Evolutionary conservation across 257 asterid genomes (phyloP), one percentile per base, ranked within the genome.

Genomic region (Craterostigma plantagineum): DNA sequence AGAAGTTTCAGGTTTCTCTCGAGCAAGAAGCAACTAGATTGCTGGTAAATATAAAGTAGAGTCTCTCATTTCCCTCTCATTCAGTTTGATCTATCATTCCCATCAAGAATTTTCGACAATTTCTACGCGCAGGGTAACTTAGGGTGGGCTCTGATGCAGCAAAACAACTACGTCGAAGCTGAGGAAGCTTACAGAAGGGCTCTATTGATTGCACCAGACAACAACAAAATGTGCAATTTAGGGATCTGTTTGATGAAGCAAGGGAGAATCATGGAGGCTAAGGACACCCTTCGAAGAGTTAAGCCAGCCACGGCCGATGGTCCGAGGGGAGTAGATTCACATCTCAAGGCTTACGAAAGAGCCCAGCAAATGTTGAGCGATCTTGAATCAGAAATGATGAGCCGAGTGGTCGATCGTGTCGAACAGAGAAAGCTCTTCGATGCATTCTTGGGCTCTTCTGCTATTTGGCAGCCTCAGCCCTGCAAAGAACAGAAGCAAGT

Each of bases 141-240:
- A 49, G 99, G 99, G 16, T 90, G 99, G 99, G 99, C 99, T 1
- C 30, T 83, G 64, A 90, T 90, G 99, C 99, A 90, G 66, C 92
- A 83, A 43, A 75, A 64, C 74, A 90, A 79, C 56, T 79, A 83
- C 67, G 43, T 68, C 0, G 94, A 83, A 53, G 99, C 99, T 0
- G 99, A 90, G 48, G 94, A 77, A 33, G 92, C 95, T 0, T 90
- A 90, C 34, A 50, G 95, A 38, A 55, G 83, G 51, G 95, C 99
- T 3, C 68, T 83, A 9, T 1, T 71, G 49, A 75, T 90, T n/a
- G 79, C 92, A 8, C 84, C 92, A 10, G 99, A 90, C 53, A 83
- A 83, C 12, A 90, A 90, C 72, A 90, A 90, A 50, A 83, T 83
- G 95, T 90, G 99, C 63, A 90, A 90, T 46, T 60, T 90, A 0